Conservation (phyloP, 163 green algal species). For the Coccomyxa subellipsoidea region DNA sequence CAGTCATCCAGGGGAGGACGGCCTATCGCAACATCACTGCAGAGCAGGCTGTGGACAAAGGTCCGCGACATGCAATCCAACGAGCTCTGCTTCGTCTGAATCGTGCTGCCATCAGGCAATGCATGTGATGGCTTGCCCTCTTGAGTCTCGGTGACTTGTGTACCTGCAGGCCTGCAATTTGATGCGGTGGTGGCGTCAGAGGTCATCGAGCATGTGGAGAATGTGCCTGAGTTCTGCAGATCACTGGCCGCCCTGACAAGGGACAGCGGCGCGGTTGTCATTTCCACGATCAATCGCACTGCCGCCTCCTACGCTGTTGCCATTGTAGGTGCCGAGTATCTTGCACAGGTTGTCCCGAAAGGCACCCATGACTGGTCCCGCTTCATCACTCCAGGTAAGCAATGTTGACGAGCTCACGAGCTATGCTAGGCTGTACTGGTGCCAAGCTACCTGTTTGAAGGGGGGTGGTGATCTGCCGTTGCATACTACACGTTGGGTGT, state of each 20-base stretch:
- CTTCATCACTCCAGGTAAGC: constrained; percentile 83
- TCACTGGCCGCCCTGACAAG: constrained; percentile 37
- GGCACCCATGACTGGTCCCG: constrained; percentile 88
- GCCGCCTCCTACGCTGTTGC: constrained; percentile 73
- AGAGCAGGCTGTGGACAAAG: constrained; percentile 48
- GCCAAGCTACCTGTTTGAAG: no score
- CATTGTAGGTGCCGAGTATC: constrained; percentile 85
- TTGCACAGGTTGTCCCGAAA: constrained; percentile 67
- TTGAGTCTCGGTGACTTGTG: no score
- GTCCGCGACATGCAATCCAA: constrained; percentile 15
- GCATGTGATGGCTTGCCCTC: no score
- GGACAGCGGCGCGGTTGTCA: constrained; percentile 57
- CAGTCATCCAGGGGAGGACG: constrained; percentile 39
- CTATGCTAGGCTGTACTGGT: no score
- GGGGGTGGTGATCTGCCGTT: background rate
- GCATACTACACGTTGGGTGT: background rate
- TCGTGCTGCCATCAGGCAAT: background rate
- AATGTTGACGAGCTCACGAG: no score
- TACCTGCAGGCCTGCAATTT: constrained; percentile 25
- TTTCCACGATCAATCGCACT: constrained; percentile 94
- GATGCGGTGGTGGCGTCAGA: constrained; percentile 82
- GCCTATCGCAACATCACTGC: constrained; percentile 39
- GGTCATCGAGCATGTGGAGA: constrained; percentile 92
- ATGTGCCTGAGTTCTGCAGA: constrained; percentile 37
- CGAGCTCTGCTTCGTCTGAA: background rate